Evolutionary conservation across 768 basidiomycete genomes (phyloP).

Genomic region (Serendipita vermifera): DNA sequence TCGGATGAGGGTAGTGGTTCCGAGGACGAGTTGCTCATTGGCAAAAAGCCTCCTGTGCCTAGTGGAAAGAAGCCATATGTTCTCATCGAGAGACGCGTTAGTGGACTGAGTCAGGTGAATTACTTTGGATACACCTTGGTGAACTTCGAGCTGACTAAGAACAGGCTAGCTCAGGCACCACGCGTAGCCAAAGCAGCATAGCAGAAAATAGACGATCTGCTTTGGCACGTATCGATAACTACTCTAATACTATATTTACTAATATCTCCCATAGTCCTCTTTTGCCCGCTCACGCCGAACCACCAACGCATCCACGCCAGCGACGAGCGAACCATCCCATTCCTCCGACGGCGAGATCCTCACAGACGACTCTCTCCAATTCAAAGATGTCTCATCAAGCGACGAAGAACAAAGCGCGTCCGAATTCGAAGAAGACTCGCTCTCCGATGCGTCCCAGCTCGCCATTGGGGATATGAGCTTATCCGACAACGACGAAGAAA

Average conservation of each 20-base stretch:
- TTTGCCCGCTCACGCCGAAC: not conserved
- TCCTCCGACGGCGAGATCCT: conserved; percentile 3
- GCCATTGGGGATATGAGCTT: conserved; percentile 1
- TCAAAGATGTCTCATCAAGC: not conserved
- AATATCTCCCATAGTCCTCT: too few relatives aligned
- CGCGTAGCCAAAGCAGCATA: not conserved
- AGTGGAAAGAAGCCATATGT: not conserved
- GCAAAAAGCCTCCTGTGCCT: too few relatives aligned
- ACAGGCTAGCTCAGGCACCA: not conserved
- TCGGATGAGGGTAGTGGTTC: too few relatives aligned
- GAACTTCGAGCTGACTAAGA: too few relatives aligned
- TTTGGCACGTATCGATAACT: not conserved
- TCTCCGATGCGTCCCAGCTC: not conserved
- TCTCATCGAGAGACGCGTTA: not conserved
- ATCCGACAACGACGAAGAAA: conserved; percentile 11
- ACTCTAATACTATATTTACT: too few relatives aligned
- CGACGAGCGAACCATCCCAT: not conserved
- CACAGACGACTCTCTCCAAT: conserved; percentile 4
- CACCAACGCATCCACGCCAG: not conserved
- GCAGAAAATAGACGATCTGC: not conserved
- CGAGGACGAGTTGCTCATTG: too few relatives aligned
- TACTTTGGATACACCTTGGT: too few relatives aligned
- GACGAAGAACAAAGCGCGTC: not conserved
- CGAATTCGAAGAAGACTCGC: conserved; percentile 3
- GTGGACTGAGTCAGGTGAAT: not conserved